Evolutionary conservation across 352 stramenopile species (phyloP).

Genomic region (Phytophthora multivora): DNA sequence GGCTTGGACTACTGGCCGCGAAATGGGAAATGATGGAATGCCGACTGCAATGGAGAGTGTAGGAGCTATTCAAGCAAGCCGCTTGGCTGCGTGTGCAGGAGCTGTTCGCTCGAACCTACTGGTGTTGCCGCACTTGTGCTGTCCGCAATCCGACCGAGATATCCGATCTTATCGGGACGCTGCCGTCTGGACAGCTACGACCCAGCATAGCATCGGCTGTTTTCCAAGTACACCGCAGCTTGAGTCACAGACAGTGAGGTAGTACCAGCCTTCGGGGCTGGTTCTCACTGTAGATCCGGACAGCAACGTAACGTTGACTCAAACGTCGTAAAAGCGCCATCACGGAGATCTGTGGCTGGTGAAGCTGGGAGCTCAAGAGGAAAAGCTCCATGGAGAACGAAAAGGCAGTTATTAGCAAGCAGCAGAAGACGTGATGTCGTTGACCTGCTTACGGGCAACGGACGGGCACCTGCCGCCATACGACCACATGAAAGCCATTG

Average conservation of each 20-base stretch:
- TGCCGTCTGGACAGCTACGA: neutral
- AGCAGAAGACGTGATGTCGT: neutral
- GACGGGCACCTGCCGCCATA: neutral
- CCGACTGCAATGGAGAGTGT: neutral
- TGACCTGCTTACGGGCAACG: conserved; percentile 1
- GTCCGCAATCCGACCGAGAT: neutral
- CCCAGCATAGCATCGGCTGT: conserved; percentile 2
- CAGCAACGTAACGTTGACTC: neutral
- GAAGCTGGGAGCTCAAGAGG: neutral
- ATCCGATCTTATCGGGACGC: neutral
- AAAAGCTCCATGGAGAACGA: neutral
- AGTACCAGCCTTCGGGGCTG: neutral
- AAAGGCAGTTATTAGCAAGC: too few relatives aligned
- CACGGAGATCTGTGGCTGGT: neutral
- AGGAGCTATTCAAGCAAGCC: neutral
- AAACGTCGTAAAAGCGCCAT: conserved; percentile 11
- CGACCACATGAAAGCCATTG: conserved; percentile 4
- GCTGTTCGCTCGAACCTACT: neutral
- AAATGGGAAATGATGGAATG: neutral
- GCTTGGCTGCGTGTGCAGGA: neutral
- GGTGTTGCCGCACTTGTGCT: conserved; percentile 3
- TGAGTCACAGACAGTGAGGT: neutral
- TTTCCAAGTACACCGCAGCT: neutral
- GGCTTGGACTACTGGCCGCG: neutral
- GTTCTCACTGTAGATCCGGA: conserved; percentile 3